Percentiles rank a stretch among this genome's conserved stretches.
phyloP scores from a whole-genome alignment of 192 early-diverging fungal genomes.

The Radiomyces spectabilis region DNA sequence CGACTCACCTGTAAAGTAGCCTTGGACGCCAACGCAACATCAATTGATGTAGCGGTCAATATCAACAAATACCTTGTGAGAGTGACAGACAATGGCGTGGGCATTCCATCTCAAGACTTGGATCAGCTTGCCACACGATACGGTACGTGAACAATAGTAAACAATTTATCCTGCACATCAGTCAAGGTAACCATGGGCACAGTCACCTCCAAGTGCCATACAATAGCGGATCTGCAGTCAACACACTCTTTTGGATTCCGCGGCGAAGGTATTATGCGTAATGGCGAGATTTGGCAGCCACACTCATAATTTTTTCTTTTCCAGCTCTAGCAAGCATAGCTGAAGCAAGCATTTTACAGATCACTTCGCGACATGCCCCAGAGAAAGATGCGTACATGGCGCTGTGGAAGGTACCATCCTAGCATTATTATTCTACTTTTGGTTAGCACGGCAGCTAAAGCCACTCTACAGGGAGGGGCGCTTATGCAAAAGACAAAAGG shows the following conservation, averaged over 20 bases:
- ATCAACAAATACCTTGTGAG: constrained; percentile 34
- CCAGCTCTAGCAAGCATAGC: constrained; percentile 37
- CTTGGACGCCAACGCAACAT: constrained; percentile 46
- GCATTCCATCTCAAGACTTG: constrained; percentile 42
- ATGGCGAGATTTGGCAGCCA: constrained; percentile 22
- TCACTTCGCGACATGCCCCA: constrained; percentile 2
- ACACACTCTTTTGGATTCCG: constrained; percentile 51
- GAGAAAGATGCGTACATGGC: neutral
- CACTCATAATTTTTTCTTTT: neutral
- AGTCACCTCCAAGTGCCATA: constrained; percentile 40
- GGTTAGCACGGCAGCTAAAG: too few species aligned
- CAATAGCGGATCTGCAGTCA: constrained; percentile 22
- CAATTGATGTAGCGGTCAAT: constrained; percentile 40
- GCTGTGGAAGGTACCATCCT: constrained; percentile 3
- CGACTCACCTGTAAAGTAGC: constrained; percentile 4
- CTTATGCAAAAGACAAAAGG: too few species aligned
- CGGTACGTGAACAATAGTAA: too few species aligned
- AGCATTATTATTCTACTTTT: too few species aligned
- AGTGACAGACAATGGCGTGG: constrained; percentile 53
- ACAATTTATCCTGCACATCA: neutral
- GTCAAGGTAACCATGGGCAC: neutral
- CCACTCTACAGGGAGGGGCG: too few species aligned
- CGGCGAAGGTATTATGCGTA: constrained; percentile 45
- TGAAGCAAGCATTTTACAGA: constrained; percentile 31
- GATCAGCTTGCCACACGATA: constrained; percentile 38